These are phyloP conservation scores for Magnusiomyces tetraspermus DNA, from an alignment of 1,139 yeast species.

Conservation along the genomic window DNA sequence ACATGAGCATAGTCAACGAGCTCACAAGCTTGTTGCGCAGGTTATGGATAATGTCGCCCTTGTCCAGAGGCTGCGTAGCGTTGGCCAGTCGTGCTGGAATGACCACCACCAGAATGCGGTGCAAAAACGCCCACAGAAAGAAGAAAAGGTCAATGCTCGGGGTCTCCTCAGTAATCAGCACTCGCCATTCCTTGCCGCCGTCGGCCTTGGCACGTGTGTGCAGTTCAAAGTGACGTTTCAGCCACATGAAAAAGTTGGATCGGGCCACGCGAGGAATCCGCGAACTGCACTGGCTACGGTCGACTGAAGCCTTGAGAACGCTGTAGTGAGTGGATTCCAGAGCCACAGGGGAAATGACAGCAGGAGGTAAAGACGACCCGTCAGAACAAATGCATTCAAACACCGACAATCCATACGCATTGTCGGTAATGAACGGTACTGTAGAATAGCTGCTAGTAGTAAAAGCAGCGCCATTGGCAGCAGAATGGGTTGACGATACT, in stretches of 20 bases:
- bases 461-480: background rate
- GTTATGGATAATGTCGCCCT: background rate
- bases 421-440: background rate
- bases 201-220: background rate
- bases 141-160: background rate
- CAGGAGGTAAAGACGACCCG: constrained; percentile 3
- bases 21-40: background rate
- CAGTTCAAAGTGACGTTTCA: constrained; percentile 2
- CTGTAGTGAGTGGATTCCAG: background rate
- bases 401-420: background rate
- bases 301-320: background rate
- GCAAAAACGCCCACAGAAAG: constrained; percentile 7
- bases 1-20: background rate
- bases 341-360: constrained; percentile 1
- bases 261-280: background rate
- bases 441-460: background rate
- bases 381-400: constrained; percentile 7
- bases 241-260: constrained; percentile 4
- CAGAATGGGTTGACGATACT: background rate
- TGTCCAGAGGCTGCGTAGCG: background rate
- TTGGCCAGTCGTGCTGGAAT: background rate
- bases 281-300: background rate
- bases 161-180: constrained; percentile 3
- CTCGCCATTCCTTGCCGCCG: background rate
- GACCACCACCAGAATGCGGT: constrained; percentile 1